A percentile compares a stretch with the other conserved stretches of the same genome.
Conservation (phyloP, 1,139 yeast genomes). For the Scheffersomyces stambukii region DNA sequence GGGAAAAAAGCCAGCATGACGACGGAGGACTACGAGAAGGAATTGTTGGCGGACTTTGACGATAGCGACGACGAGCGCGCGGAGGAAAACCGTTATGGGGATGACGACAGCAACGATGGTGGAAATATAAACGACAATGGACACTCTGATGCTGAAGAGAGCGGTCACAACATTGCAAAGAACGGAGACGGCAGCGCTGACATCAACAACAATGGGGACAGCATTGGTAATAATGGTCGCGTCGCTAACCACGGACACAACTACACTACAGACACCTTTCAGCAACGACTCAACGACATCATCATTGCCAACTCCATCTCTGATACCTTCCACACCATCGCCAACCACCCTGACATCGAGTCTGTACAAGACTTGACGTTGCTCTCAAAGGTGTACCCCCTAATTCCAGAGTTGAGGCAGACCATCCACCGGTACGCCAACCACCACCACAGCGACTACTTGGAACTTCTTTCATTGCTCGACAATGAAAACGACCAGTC, state of each 20-base stretch:
- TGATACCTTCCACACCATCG: slow-evolving; percentile 10
- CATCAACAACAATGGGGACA: background rate
- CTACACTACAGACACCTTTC: slow-evolving; percentile 6
- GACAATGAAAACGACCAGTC: slow-evolving; percentile 26
- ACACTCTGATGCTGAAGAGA: slow-evolving; percentile 1
- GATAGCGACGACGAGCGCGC: slow-evolving; percentile 17
- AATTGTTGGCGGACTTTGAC: slow-evolving; percentile 31
- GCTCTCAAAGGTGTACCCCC: slow-evolving; percentile 20
- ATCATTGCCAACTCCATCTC: slow-evolving; percentile 9
- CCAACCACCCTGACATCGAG: slow-evolving; percentile 15
- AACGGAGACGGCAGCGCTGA: background rate
- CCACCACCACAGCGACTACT: slow-evolving; percentile 26
- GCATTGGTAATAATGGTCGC: background rate
- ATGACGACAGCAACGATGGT: too few relatives aligned
- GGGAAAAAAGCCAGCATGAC: background rate
- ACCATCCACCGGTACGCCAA: slow-evolving; percentile 21
- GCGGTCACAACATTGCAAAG: background rate
- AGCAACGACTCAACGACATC: slow-evolving; percentile 11
- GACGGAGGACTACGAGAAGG: slow-evolving; percentile 28
- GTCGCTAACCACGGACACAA: background rate
- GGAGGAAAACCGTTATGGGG: slow-evolving; percentile 4
- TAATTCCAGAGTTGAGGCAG: slow-evolving; percentile 22
- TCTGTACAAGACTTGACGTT: slow-evolving; percentile 15
- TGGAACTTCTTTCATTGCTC: slow-evolving; percentile 29
- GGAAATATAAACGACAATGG: too few relatives aligned